Percentiles rank a stretch among this genome's conserved stretches.
Evolutionary conservation across 169 alveolate species (phyloP).

Genomic region (Perkinsus marinus): DNA sequence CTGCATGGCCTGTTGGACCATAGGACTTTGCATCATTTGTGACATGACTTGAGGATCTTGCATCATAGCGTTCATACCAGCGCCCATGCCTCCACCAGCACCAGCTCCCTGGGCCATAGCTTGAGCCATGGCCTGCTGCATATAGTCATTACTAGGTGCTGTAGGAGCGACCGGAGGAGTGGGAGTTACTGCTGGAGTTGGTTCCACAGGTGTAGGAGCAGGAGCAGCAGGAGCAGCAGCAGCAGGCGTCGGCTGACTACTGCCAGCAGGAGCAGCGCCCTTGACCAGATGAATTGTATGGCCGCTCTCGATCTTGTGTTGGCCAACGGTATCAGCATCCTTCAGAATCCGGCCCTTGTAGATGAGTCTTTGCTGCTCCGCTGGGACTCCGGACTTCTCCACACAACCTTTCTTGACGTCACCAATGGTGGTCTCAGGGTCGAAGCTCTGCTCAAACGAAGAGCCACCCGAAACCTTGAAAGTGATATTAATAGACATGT

Average conservation of each 20-base stretch:
- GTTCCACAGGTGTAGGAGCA: background rate
- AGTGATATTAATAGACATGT: slow-evolving; percentile 32
- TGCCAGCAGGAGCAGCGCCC: slow-evolving; percentile 45
- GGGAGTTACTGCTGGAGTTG: slow-evolving; percentile 6
- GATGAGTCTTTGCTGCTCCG: slow-evolving; percentile 53
- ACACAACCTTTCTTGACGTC: slow-evolving; percentile 50
- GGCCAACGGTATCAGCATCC: slow-evolving; percentile 56
- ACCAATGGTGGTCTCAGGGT: slow-evolving; percentile 35
- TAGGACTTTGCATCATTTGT: slow-evolving; percentile 51
- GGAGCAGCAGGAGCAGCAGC: background rate
- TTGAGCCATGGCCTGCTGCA: slow-evolving; percentile 4
- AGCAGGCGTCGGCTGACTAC: background rate
- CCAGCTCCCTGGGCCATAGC: slow-evolving; percentile 4
- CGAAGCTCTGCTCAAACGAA: slow-evolving; percentile 40
- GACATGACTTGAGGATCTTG: slow-evolving; percentile 21
- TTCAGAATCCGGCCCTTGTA: slow-evolving; percentile 68
- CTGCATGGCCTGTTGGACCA: slow-evolving; percentile 51
- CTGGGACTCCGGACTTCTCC: slow-evolving; percentile 47
- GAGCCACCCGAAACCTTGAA: slow-evolving; percentile 62
- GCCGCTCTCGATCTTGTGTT: slow-evolving; percentile 60
- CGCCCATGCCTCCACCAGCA: slow-evolving; percentile 3
- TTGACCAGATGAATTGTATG: slow-evolving; percentile 72
- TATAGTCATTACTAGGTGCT: background rate
- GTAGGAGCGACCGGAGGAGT: slow-evolving; percentile 12
- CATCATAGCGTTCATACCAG: slow-evolving; percentile 12